Conservation (phyloP, 208 protist genomes). For the Naegleria fowleri region DNA sequence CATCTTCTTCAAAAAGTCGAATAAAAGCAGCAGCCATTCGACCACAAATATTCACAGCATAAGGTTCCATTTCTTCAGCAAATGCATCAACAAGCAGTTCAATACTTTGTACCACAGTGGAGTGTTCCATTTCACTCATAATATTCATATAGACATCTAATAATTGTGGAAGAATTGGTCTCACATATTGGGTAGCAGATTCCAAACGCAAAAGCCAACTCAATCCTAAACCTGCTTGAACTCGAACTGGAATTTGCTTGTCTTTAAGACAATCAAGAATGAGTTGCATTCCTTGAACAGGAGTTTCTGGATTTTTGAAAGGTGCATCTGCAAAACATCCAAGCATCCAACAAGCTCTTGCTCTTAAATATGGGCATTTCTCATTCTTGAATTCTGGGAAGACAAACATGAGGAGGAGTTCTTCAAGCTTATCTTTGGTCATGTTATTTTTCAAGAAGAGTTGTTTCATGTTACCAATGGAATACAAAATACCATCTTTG, state of each 20-base stretch:
- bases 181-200: constrained; percentile 61
- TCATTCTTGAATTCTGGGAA: constrained; percentile 56
- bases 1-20: background rate
- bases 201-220: constrained; percentile 65
- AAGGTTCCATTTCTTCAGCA: constrained; percentile 68
- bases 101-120: constrained; percentile 73
- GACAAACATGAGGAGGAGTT: constrained; percentile 61
- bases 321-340: constrained; percentile 59
- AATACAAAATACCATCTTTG: constrained; percentile 13
- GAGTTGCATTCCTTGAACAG: constrained; percentile 52
- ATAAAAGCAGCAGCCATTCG: background rate
- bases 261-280: constrained; percentile 72
- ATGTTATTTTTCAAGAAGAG: constrained; percentile 38
- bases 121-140: constrained; percentile 78
- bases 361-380: constrained; percentile 69
- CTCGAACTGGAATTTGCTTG: constrained; percentile 64
- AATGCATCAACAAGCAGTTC: constrained; percentile 74
- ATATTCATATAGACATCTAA: constrained; percentile 78
- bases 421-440: constrained; percentile 68
- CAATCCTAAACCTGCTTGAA: constrained; percentile 73
- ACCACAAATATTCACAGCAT: constrained; percentile 46
- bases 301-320: constrained; percentile 61
- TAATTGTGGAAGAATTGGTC: constrained; percentile 70
- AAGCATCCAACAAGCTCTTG: constrained; percentile 64
- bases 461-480: background rate